Base-by-base conservation (phyloP, 768 basidiomycete species). In the Favolaschia claudopus region DNA sequence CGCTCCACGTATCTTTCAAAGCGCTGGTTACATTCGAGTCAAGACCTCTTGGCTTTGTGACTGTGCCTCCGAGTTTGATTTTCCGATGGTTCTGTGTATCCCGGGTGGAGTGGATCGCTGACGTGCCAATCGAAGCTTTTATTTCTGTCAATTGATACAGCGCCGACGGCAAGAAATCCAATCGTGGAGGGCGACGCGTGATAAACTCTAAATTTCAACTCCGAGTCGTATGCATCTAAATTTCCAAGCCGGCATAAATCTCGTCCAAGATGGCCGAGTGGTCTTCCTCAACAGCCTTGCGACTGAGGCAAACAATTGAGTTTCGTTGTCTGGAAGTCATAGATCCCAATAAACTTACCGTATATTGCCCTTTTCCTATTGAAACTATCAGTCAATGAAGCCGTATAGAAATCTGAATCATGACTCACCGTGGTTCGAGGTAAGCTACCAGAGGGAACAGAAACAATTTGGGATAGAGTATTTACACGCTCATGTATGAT, bases 401-500 rank as follows among this genome's bases (percentile, higher is more conserved):
- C 19, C 32, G 3, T 7, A 20, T 5, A n/a, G 7, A 2, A 1
- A 38, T 28, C 13, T 6, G 22, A 12, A 5, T 39, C 17, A 27
- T n/a, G 12, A 12, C 33, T 38, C 17, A 55, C 60, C 20, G 29
- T 12, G 19, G 60, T 62, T 6, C 60, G 25, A 4, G 49, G 44
- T 1, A 56, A 25, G 22, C 42, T 57, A 4, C 55, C 55, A 13
- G 38, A 7, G 1, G 36, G 14, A 2, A 56, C 54, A 20, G 66
- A 19, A 9, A 74, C 55, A 36, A 76, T 71, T 38, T 69, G 70
- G 5, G 9, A 14, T 4, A 59, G 40, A 10, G 43, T 55, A 10
- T 63, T 62, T 19, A 76, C 66, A 10, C 68, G 67, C 46, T 76
- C 75, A 28, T 73, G 72, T 1, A 55, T 47, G 28, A 70, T 70